Conservation (phyloP, 371 early-diverging fungal species). For the Saksenaea oblongispora region DNA sequence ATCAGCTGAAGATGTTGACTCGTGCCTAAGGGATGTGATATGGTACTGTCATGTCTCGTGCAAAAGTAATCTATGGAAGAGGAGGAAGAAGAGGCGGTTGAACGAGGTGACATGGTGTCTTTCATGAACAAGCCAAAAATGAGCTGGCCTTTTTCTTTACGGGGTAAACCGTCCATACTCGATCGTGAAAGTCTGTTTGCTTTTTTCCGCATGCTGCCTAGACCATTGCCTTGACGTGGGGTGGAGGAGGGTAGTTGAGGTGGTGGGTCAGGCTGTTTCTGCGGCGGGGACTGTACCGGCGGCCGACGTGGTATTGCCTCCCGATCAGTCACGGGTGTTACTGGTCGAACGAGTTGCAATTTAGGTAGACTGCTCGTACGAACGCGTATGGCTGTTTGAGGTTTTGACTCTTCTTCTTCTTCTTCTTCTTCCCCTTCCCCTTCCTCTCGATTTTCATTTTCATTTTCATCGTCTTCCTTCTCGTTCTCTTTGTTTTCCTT, state of each 20-base stretch:
- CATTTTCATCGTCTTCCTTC: background rate
- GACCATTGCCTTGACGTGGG: slow-evolving; percentile 11
- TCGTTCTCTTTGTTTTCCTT: background rate
- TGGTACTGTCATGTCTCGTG: slow-evolving; percentile 3
- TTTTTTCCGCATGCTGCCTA: slow-evolving; percentile 36
- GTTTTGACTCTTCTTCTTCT: background rate
- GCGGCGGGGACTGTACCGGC: slow-evolving; percentile 4
- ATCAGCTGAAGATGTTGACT: slow-evolving; percentile 28
- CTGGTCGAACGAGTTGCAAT: background rate
- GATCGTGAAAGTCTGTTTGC: slow-evolving; percentile 31
- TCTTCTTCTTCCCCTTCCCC: background rate
- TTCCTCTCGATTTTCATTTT: slow-evolving; percentile 7
- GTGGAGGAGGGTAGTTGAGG: slow-evolving; percentile 4
- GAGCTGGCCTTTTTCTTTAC: slow-evolving; percentile 15
- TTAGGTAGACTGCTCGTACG: slow-evolving; percentile 31
- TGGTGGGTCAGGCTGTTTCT: background rate
- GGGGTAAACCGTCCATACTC: slow-evolving; percentile 26
- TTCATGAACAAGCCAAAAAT: slow-evolving; percentile 22
- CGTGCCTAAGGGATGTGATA: background rate
- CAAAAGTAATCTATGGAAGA: slow-evolving; percentile 4
- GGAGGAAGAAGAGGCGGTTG: slow-evolving; percentile 5
- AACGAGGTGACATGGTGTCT: slow-evolving; percentile 6
- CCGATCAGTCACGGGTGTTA: slow-evolving; percentile 2
- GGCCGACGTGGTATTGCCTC: background rate
- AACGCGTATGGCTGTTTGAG: slow-evolving; percentile 12